A percentile compares a stretch with the other conserved stretches of the same genome.
These are phyloP conservation scores for Colletotrichum paranaense DNA, from an alignment of 2,329 filamentous ascomycete species.

Conservation along the genomic window DNA sequence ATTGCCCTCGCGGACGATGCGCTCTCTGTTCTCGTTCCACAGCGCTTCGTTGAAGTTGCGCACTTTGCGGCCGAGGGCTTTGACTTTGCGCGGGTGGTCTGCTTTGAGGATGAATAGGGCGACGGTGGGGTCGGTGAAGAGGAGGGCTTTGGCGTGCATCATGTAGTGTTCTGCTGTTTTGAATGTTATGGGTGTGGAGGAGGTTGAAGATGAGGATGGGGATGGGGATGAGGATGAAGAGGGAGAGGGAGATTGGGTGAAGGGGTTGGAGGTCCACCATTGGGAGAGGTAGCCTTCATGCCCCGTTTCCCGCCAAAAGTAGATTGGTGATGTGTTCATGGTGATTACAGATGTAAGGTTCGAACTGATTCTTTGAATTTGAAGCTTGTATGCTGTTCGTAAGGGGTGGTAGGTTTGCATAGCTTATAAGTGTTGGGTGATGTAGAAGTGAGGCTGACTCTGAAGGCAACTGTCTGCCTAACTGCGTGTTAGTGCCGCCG, in stretches of 20 bases:
- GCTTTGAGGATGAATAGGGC: conserved; percentile 62
- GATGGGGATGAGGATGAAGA: conserved; percentile 41
- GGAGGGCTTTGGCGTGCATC: conserved; percentile 65
- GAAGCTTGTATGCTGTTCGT: background rate
- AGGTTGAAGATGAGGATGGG: conserved; percentile 55
- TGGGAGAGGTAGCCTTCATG: conserved; percentile 68
- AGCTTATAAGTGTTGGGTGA: background rate
- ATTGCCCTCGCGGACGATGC: conserved; percentile 68
- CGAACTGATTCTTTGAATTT: background rate
- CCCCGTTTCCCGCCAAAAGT: conserved; percentile 62
- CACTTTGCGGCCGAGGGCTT: conserved; percentile 66
- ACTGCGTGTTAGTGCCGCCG: background rate
- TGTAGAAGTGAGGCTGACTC: background rate
- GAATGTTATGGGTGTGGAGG: conserved; percentile 51
- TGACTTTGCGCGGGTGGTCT: conserved; percentile 58
- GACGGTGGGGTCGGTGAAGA: conserved; percentile 57
- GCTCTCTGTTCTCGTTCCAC: conserved; percentile 63
- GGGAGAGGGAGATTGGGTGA: conserved; percentile 55
- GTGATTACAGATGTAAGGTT: too few species aligned
- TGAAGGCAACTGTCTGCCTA: conserved; percentile 11
- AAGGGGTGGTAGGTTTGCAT: background rate
- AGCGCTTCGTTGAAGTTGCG: conserved; percentile 59
- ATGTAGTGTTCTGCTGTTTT: conserved; percentile 67
- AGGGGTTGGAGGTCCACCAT: conserved; percentile 61
- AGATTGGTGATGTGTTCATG: conserved; percentile 42